Evolutionary conservation across 2,329 filamentous ascomycete species (phyloP).

Genomic region (Cladosporium sp.): DNA sequence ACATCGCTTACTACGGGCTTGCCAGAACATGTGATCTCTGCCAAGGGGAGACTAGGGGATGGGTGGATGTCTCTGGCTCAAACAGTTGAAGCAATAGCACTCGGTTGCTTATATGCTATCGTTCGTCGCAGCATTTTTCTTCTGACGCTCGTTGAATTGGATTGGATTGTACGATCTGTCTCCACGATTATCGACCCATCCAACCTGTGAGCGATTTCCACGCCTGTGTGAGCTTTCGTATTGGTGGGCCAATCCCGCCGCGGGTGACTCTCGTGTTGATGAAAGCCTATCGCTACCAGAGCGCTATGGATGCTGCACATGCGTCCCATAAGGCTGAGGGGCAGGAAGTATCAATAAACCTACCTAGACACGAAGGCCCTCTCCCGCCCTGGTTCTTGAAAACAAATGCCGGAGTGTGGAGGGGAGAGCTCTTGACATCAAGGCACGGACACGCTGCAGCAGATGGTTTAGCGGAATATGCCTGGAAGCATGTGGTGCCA

Average conservation of each 20-base stretch:
- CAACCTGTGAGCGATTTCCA: background rate
- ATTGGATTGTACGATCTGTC: background rate
- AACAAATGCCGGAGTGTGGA: too few species aligned
- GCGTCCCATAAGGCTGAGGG: background rate
- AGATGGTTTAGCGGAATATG: too few species aligned
- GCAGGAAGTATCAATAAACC: too few species aligned
- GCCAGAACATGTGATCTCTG: background rate
- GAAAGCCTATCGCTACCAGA: background rate
- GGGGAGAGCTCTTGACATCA: too few species aligned
- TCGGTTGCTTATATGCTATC: background rate
- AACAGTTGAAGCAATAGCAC: background rate
- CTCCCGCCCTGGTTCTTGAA: too few species aligned
- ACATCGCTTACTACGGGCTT: background rate
- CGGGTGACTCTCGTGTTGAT: background rate
- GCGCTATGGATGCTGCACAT: background rate
- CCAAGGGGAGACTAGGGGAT: constrained; percentile 8
- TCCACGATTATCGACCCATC: background rate
- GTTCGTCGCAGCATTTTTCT: background rate
- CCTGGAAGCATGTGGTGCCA: too few species aligned
- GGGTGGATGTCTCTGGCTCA: constrained; percentile 8
- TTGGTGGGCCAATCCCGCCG: background rate
- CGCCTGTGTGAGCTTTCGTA: background rate
- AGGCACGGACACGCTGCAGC: too few species aligned
- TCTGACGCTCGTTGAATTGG: background rate
- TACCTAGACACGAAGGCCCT: too few species aligned